A percentile compares a stretch with the other conserved stretches of the same genome.
These are phyloP conservation scores for Echria macrotheca DNA, from an alignment of 495 filamentous ascomycete species.

Conservation along the genomic window DNA sequence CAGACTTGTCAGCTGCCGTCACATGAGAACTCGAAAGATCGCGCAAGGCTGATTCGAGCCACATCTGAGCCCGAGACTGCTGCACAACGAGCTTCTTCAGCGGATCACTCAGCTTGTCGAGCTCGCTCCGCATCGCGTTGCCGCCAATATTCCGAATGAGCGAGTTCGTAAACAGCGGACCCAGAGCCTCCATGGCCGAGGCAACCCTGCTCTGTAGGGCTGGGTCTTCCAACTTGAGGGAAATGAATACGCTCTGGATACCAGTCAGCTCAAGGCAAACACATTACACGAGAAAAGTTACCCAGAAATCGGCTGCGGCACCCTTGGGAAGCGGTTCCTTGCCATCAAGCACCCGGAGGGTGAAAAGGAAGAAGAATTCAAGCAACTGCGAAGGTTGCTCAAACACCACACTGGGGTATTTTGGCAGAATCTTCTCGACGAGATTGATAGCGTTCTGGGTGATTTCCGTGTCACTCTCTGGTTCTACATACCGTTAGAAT, in stretches of 20 bases:
- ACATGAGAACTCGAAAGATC: conserved; percentile 63
- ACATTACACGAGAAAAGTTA: conserved; percentile 34
- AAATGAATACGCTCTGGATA: conserved; percentile 42
- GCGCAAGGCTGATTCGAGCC: conserved; percentile 55
- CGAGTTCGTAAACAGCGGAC: conserved; percentile 53
- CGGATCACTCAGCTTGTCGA: conserved; percentile 69
- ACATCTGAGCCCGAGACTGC: conserved; percentile 53
- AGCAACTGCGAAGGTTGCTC: conserved; percentile 44
- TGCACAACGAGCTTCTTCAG: conserved; percentile 68
- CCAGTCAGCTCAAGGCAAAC: conserved; percentile 15
- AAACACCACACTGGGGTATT: conserved; percentile 56
- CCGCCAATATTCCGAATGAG: conserved; percentile 69
- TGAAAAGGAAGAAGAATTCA: conserved; percentile 71
- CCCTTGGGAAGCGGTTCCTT: conserved; percentile 76
- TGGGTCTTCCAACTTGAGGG: conserved; percentile 33
- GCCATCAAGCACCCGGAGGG: conserved; percentile 63
- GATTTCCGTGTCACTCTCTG: conserved; percentile 71
- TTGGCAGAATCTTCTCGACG: conserved; percentile 58
- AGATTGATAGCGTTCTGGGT: conserved; percentile 72
- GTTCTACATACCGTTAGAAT: conserved; percentile 35
- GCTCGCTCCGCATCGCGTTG: conserved; percentile 67
- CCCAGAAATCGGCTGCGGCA: conserved; percentile 78
- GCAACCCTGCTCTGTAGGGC: conserved; percentile 44
- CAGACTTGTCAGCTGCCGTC: conserved; percentile 51
- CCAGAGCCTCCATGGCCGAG: conserved; percentile 50